A percentile compares a stretch with the other conserved stretches of the same genome.
Evolutionary conservation across 768 basidiomycete species (phyloP).

Genomic region (Auriscalpium orientale): DNA sequence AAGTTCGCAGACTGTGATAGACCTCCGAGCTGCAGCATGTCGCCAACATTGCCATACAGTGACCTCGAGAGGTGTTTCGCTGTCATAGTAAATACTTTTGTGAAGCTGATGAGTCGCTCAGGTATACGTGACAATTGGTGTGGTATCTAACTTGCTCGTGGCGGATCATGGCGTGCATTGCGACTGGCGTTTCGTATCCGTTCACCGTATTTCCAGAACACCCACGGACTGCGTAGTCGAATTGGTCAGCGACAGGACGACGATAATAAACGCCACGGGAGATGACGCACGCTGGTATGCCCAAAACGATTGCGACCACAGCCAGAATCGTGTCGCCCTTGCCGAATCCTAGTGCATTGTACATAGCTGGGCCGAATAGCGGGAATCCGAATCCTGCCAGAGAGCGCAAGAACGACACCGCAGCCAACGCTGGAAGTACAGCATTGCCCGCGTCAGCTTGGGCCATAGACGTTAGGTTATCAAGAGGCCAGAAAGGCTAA

Average conservation of each 20-base stretch:
- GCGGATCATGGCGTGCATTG: neutral
- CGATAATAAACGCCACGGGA: neutral
- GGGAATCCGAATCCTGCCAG: conserved; percentile 69
- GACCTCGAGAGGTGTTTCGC: too few species aligned
- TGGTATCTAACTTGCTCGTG: too few species aligned
- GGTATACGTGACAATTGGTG: too few species aligned
- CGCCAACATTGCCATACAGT: too few species aligned
- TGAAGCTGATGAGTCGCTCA: too few species aligned
- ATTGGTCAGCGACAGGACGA: conserved; percentile 21
- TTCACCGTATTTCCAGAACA: conserved; percentile 37
- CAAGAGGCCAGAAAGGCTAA: conserved; percentile 14
- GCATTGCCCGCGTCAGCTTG: neutral
- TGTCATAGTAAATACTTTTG: too few species aligned
- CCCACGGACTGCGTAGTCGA: conserved; percentile 28
- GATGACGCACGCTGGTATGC: conserved; percentile 40
- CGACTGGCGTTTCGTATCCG: conserved; percentile 7
- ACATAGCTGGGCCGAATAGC: conserved; percentile 66
- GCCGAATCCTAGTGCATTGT: conserved; percentile 54
- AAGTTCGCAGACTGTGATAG: too few species aligned
- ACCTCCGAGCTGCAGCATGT: too few species aligned
- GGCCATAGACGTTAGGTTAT: conserved; percentile 2
- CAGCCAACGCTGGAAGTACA: conserved; percentile 42
- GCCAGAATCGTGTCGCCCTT: conserved; percentile 64
- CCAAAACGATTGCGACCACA: conserved; percentile 44
- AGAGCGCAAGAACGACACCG: conserved; percentile 53